These are phyloP conservation scores for Eucalyptus tenuipes DNA, from an alignment of 345 rosid species.

Conservation along the genomic window DNA sequence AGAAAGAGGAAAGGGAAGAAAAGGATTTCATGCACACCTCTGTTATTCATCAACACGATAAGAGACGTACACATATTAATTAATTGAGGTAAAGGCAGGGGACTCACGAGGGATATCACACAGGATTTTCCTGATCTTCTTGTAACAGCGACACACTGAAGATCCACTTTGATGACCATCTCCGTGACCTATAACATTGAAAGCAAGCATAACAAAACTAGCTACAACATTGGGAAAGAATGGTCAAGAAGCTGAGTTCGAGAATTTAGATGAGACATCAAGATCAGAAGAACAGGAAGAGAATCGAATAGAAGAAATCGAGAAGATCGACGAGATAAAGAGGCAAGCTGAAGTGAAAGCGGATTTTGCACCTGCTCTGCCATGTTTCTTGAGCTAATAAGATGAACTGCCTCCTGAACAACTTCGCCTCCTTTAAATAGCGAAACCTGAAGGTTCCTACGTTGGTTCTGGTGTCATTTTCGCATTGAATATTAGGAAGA, in stretches of 20 bases:
- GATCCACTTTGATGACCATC: not conserved
- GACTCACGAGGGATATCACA: slow-evolving; percentile 59
- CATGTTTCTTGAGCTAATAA: not conserved
- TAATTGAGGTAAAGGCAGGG: not conserved
- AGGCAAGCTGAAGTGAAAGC: not conserved
- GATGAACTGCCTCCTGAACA: not conserved
- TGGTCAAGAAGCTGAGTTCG: not conserved
- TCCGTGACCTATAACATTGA: not conserved
- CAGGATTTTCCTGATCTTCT: slow-evolving; percentile 59
- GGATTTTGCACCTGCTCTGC: not conserved
- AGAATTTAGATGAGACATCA: not conserved
- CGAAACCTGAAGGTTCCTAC: not conserved
- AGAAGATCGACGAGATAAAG: not conserved
- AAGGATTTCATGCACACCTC: not conserved
- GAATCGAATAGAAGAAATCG: not conserved
- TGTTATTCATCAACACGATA: too few species aligned
- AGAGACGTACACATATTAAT: not conserved
- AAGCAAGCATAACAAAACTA: not conserved
- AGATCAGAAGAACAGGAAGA: not conserved
- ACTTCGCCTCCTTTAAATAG: not conserved
- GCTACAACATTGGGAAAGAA: not conserved
- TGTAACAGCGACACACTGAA: not conserved
- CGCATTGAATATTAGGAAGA: too few species aligned
- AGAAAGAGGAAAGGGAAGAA: not conserved
- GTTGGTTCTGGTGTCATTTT: too few species aligned